Conservation (phyloP, 225 moss, liverwort and hornwort species). For the Marchantia paleacea region DNA sequence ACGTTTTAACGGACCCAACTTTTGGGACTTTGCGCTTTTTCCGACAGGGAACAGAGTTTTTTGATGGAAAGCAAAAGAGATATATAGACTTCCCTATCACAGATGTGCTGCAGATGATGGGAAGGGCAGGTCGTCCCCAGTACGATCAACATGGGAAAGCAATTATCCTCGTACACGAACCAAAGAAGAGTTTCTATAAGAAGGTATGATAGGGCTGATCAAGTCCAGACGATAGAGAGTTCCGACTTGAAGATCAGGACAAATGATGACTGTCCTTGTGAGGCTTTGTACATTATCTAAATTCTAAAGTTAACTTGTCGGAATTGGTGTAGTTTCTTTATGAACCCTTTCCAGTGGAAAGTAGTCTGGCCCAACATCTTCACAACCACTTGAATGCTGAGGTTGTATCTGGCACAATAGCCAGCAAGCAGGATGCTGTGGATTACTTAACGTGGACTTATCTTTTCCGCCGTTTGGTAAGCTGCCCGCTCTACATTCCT, state of each 20-base stretch:
- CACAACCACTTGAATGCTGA: slow-evolving; percentile 99
- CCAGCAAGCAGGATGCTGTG: slow-evolving; percentile 95
- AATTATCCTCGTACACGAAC: slow-evolving; percentile 96
- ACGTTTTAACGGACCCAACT: background rate
- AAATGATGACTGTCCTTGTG: background rate
- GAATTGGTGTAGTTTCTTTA: slow-evolving; percentile 69
- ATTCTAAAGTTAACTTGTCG: slow-evolving; percentile 6
- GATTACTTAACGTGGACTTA: slow-evolving; percentile 99
- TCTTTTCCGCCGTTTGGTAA: slow-evolving; percentile 92
- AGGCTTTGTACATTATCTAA: background rate
- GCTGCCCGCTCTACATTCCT: slow-evolving; percentile 6
- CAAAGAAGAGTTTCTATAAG: slow-evolving; percentile 98
- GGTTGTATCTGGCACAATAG: slow-evolving; percentile 92
- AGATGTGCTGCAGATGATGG: slow-evolving; percentile 99
- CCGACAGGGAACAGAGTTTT: slow-evolving; percentile 88
- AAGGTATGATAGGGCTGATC: slow-evolving; percentile 34
- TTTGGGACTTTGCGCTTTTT: background rate
- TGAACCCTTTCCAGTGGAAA: slow-evolving; percentile 98
- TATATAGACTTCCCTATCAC: slow-evolving; percentile 97
- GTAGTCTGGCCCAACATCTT: slow-evolving; percentile 89
- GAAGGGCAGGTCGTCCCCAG: slow-evolving; percentile 97
- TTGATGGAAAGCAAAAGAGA: slow-evolving; percentile 91
- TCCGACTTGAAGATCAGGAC: background rate
- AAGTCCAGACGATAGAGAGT: background rate
- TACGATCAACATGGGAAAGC: slow-evolving; percentile 97